Conservation (phyloP, 371 early-diverging fungal species). For the Mucor ambiguus region DNA sequence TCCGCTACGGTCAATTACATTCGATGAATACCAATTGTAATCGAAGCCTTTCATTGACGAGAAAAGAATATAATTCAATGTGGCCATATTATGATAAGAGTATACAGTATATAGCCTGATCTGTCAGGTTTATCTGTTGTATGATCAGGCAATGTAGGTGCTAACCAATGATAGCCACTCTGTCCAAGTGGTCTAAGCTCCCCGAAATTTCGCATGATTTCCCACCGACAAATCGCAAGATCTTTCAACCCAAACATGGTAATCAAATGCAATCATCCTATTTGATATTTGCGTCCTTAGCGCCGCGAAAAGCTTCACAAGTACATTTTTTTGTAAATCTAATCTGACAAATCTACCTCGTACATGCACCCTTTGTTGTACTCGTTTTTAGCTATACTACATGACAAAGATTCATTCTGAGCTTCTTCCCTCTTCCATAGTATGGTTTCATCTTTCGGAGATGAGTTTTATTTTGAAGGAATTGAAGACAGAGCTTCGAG, state of each 20-base stretch:
- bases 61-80: background rate
- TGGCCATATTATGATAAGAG: background rate
- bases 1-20: background rate
- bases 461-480: background rate
- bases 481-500: background rate
- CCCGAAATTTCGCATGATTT: background rate
- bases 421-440: background rate
- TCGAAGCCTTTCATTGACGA: background rate
- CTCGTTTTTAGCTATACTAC: background rate
- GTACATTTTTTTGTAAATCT: background rate
- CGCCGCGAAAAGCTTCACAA: background rate
- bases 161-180: background rate
- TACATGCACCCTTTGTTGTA: background rate
- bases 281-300: background rate
- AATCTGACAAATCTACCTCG: background rate
- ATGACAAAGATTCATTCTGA: background rate
- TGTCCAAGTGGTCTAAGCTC: background rate
- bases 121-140: background rate
- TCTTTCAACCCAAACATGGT: too few species aligned
- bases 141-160: background rate
- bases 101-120: background rate
- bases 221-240: background rate
- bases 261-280: background rate
- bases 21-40: background rate
- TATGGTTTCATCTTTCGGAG: conserved; percentile 1